A percentile compares a stretch with the other conserved stretches of the same genome.
Conservation (phyloP, 805 yeast genomes). For the Spencermartinsiella europaea region DNA sequence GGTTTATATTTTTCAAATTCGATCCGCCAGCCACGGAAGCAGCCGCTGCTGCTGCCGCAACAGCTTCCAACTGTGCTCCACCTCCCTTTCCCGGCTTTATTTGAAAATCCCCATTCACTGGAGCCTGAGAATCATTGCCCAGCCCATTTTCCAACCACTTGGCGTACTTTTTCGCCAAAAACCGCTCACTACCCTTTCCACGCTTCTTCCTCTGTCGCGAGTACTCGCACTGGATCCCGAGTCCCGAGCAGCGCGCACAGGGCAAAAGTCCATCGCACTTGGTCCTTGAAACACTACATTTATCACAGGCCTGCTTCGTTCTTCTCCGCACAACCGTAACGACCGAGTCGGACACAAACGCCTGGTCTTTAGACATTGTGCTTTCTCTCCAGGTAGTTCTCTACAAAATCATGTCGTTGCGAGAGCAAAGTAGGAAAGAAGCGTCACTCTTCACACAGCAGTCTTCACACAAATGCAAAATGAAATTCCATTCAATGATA, state of each 20-base stretch:
- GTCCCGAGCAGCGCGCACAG: slow-evolving; percentile 37
- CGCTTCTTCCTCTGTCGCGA: slow-evolving; percentile 8
- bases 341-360: neutral
- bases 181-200: slow-evolving; percentile 13
- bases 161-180: slow-evolving; percentile 3
- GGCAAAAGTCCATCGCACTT: slow-evolving; percentile 44
- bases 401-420: too few species aligned
- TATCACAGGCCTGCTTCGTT: slow-evolving; percentile 40
- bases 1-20: neutral
- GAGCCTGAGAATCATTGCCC: neutral
- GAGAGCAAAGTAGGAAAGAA: too few species aligned
- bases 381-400: too few species aligned
- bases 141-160: neutral
- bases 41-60: neutral
- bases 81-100: neutral
- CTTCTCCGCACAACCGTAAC: slow-evolving; percentile 8
- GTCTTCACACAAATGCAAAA: too few species aligned
- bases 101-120: neutral
- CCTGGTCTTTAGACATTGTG: neutral
- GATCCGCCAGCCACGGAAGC: neutral
- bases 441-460: too few species aligned
- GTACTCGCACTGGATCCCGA: slow-evolving; percentile 6
- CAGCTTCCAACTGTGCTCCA: neutral
- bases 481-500: too few species aligned
- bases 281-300: slow-evolving; percentile 41